These are phyloP conservation scores for Epichloe coenophiala DNA, from an alignment of 2,329 filamentous ascomycete species.

Conservation along the genomic window DNA sequence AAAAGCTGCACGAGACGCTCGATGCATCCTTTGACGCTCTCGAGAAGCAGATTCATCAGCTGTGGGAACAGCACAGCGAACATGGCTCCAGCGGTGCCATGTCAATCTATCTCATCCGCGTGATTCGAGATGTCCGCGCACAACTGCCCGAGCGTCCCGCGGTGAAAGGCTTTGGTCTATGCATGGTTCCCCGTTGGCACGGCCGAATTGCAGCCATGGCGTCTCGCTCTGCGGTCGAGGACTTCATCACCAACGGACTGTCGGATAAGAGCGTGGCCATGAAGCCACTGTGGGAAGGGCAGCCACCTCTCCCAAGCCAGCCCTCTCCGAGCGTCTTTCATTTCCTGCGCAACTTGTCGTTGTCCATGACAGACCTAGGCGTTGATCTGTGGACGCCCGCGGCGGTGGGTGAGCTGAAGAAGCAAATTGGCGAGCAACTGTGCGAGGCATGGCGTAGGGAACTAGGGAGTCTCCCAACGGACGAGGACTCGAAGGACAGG, in stretches of 20 bases:
- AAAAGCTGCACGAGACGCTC: slow-evolving; percentile 43
- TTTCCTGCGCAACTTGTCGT: slow-evolving; percentile 52
- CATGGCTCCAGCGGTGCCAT: slow-evolving; percentile 36
- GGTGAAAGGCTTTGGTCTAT: slow-evolving; percentile 42
- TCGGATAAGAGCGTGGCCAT: slow-evolving; percentile 39
- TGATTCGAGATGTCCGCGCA: slow-evolving; percentile 60
- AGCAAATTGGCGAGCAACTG: slow-evolving; percentile 36
- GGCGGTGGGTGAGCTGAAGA: slow-evolving; percentile 51
- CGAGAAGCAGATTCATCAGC: slow-evolving; percentile 35
- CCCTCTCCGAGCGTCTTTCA: slow-evolving; percentile 64
- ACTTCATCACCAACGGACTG: slow-evolving; percentile 29
- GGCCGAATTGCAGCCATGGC: slow-evolving; percentile 42
- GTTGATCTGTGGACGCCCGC: slow-evolving; percentile 69
- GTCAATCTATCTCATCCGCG: slow-evolving; percentile 55
- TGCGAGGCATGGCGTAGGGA: slow-evolving; percentile 32
- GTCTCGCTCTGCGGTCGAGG: slow-evolving; percentile 32
- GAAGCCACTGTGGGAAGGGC: slow-evolving; percentile 66
- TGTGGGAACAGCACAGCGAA: slow-evolving; percentile 34
- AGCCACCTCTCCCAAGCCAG: slow-evolving; percentile 60
- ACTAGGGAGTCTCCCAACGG: slow-evolving; percentile 18
- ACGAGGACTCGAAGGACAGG: neutral
- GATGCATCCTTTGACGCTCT: slow-evolving; percentile 44
- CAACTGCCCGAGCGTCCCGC: slow-evolving; percentile 42
- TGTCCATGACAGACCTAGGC: slow-evolving; percentile 56
- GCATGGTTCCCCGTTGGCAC: slow-evolving; percentile 52